Evolutionary conservation across 768 basidiomycete genomes (phyloP).

Genomic region (Clitopilus hobsonii): DNA sequence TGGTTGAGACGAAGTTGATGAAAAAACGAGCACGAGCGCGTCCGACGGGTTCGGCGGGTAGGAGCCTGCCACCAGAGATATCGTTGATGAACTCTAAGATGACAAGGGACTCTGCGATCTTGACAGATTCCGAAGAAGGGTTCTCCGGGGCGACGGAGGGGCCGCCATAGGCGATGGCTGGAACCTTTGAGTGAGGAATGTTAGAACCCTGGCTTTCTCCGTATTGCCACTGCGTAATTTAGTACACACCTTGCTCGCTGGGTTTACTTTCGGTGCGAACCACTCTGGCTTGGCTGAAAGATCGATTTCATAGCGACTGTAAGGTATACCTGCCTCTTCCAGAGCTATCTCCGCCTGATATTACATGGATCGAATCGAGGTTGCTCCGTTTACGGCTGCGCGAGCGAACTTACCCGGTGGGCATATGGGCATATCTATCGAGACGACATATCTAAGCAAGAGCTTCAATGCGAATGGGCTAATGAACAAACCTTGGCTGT

Average conservation of each 20-base stretch:
- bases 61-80: conserved; percentile 40
- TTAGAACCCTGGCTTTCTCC: neutral
- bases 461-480: neutral
- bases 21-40: conserved; percentile 63
- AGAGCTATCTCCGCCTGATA: conserved; percentile 57
- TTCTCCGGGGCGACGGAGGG: conserved; percentile 47
- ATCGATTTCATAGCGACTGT: conserved; percentile 53
- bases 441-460: neutral
- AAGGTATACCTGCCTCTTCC: conserved; percentile 45
- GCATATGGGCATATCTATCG: conserved; percentile 56
- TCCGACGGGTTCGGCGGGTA: conserved; percentile 50
- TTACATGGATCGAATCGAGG: neutral
- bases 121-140: conserved; percentile 56
- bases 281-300: conserved; percentile 63
- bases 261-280: conserved; percentile 64
- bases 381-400: neutral
- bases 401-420: conserved; percentile 37
- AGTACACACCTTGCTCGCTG: conserved; percentile 54
- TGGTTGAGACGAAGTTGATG: conserved; percentile 48
- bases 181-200: conserved; percentile 32
- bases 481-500: conserved; percentile 37
- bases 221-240: too few species aligned
- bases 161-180: conserved; percentile 59
- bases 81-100: conserved; percentile 67
- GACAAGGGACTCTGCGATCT: conserved; percentile 61